Evolutionary conservation across 805 yeast species (phyloP).

Genomic region (Grigorovia humatica): DNA sequence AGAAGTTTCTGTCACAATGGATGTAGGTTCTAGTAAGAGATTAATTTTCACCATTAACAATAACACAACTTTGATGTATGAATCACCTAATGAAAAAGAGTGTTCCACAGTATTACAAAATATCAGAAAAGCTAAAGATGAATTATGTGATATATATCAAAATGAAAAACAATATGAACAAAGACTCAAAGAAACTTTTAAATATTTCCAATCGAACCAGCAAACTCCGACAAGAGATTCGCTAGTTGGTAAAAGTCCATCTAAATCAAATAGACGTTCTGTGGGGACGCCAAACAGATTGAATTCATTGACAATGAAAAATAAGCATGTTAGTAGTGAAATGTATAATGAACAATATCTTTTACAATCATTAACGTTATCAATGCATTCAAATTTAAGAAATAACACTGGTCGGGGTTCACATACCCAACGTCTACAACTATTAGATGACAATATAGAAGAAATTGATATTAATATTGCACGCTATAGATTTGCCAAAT

Average conservation of each 20-base stretch:
- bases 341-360: slow-evolving; percentile 22
- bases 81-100: slow-evolving; percentile 17
- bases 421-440: slow-evolving; percentile 37
- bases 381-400: slow-evolving; percentile 51
- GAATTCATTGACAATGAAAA: not conserved
- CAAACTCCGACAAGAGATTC: slow-evolving; percentile 22
- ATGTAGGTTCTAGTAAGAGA: slow-evolving; percentile 12
- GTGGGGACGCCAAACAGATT: slow-evolving; percentile 15
- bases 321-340: not conserved
- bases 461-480: slow-evolving; percentile 61
- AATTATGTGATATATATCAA: slow-evolving; percentile 44
- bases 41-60: slow-evolving; percentile 11
- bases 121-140: slow-evolving; percentile 52
- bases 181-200: slow-evolving; percentile 36
- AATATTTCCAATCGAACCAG: slow-evolving; percentile 29
- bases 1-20: slow-evolving; percentile 40
- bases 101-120: slow-evolving; percentile 39
- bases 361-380: slow-evolving; percentile 48
- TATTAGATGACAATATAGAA: slow-evolving; percentile 52
- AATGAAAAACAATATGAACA: slow-evolving; percentile 37
- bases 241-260: slow-evolving; percentile 24
- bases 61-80: slow-evolving; percentile 10
- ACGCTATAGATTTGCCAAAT: slow-evolving; percentile 42
- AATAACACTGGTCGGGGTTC: slow-evolving; percentile 37
- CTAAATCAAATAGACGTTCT: slow-evolving; percentile 21